These are phyloP conservation scores for Cercospora sesami DNA, from an alignment of 2,329 filamentous ascomycete genomes.

Conservation along the genomic window DNA sequence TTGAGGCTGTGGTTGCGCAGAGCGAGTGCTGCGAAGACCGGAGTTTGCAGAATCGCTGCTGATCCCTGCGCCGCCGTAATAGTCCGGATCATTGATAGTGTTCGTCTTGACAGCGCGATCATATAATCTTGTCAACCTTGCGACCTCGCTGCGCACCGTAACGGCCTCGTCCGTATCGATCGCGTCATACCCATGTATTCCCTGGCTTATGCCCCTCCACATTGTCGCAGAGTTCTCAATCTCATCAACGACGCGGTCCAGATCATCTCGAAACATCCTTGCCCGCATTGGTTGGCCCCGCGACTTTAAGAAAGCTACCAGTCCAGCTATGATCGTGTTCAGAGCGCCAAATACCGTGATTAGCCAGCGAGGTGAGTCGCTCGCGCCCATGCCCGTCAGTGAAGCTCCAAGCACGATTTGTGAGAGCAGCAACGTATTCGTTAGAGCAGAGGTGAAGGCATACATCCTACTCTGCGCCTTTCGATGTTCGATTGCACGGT, in stretches of 20 bases:
- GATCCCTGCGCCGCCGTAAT: constrained; percentile 39
- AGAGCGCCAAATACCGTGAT: constrained; percentile 45
- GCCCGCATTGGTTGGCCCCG: constrained; percentile 45
- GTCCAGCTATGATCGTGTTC: constrained; percentile 46
- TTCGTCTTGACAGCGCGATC: constrained; percentile 43
- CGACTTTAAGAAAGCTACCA: constrained; percentile 45
- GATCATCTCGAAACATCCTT: constrained; percentile 45
- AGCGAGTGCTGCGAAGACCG: constrained; percentile 25
- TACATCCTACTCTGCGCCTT: constrained; percentile 40
- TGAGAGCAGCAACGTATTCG: constrained; percentile 42
- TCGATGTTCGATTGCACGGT: constrained; percentile 39
- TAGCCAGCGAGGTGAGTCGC: constrained; percentile 38
- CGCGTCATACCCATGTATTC: constrained; percentile 48
- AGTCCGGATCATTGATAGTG: constrained; percentile 45
- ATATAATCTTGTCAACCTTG: constrained; percentile 41
- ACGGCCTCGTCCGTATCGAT: constrained; percentile 48
- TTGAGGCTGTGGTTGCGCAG: constrained; percentile 21
- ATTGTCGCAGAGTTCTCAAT: constrained; percentile 46
- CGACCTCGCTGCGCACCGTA: constrained; percentile 44
- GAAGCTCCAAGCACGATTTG: constrained; percentile 46
- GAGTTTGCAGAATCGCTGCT: constrained; percentile 30
- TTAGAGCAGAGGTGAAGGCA: constrained; percentile 41
- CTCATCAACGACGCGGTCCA: constrained; percentile 45
- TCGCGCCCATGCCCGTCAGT: constrained; percentile 44
- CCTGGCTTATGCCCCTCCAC: constrained; percentile 48